Evolutionary conservation across 345 rosid species (phyloP), one percentile per base, ranked within the genome.

Genomic region (Hibiscus trionum): DNA sequence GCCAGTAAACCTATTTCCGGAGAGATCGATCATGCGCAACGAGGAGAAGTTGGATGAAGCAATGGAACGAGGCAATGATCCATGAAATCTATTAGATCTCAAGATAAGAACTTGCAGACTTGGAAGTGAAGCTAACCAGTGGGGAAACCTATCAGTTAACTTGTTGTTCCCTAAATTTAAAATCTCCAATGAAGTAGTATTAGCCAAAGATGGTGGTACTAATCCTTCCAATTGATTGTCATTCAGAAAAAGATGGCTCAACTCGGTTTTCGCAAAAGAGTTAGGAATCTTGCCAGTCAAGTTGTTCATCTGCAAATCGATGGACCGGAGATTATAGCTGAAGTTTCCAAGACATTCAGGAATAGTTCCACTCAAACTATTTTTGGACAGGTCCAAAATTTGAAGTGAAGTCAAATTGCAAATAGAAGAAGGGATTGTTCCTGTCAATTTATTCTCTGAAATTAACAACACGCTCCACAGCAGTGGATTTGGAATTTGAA

Each of bases 401-500:
- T 0, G 0, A 58, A 58, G 31, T 11, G n/a, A 24, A 24, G 7
- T 58, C 62, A 0, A 58, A 58, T 58, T 58, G 62, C 62, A 58
- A 11, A 58, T 26, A 24, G 29, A 21, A 11, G 16, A 0, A 57
- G 61, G 33, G 33, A 57, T 0, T 0, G 3, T 57, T 24, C 33
- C 61, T 24, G 31, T 21, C 62, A 58, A 58, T 24, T 11, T 58
- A 26, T 58, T 24, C 3, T 11, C n/a, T 58, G 62, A 58, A 58
- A 58, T 26, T 11, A 26, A 0, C 2, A 58, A 58, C 3, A 1
- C 9, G 0, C 0, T 0, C 8, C 11, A 26, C 7, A 0, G 0
- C 6, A 0, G 0, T 24, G 7, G 16, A 21, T 3, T 1, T 58
- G 62, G 62, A 24, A 1, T 26, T 58, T 24, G 62, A 58, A 0